Evolutionary conservation across 441 rosid genomes (phyloP).

Genomic region (Adansonia gregorii): DNA sequence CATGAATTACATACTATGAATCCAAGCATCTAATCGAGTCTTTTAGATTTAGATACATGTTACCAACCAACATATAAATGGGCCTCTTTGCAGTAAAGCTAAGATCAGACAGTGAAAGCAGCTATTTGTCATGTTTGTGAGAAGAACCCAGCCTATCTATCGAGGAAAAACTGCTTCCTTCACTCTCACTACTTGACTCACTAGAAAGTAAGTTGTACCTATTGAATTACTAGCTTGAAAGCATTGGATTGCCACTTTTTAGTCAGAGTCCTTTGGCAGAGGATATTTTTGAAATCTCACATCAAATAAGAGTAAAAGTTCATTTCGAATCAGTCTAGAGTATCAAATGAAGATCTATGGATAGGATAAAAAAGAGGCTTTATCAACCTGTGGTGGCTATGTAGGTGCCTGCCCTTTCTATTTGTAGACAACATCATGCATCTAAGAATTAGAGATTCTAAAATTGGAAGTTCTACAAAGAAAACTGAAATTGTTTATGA

Average conservation of each 20-base stretch:
- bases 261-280: background rate
- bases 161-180: background rate
- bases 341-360: background rate
- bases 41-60: conserved; percentile 3
- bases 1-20: background rate
- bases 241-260: background rate
- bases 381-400: background rate
- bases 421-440: background rate
- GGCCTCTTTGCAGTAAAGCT: background rate
- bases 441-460: background rate
- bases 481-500: background rate
- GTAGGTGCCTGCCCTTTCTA: background rate
- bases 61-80: background rate
- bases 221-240: background rate
- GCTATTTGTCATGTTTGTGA: background rate
- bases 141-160: background rate
- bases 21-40: background rate
- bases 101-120: background rate
- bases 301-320: background rate
- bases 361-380: background rate
- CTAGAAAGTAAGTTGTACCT: background rate
- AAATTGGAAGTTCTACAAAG: background rate
- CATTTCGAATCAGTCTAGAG: background rate
- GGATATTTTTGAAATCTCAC: background rate
- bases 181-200: background rate